These are phyloP conservation scores for Hypoxylon subgilvum DNA, from an alignment of 495 filamentous ascomycete genomes.

Conservation along the genomic window DNA sequence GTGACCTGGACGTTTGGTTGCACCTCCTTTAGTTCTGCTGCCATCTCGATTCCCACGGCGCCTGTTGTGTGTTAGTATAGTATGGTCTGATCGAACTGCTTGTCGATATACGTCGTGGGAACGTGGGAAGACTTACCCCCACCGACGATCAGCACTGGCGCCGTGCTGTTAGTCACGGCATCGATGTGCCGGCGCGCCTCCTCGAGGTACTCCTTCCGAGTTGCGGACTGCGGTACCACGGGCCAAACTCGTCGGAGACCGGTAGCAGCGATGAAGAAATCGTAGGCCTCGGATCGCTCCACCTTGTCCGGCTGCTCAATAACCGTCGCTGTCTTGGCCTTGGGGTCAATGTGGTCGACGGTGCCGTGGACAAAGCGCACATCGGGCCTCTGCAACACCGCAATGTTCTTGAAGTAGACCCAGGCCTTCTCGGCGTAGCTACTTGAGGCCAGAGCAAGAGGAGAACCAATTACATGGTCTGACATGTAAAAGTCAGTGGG, in stretches of 20 bases:
- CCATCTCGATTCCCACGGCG: conserved; percentile 76
- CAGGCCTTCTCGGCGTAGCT: conserved; percentile 64
- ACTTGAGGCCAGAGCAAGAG: conserved; percentile 64
- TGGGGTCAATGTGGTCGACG: conserved; percentile 59
- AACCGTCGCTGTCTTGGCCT: conserved; percentile 57
- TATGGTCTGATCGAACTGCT: neutral
- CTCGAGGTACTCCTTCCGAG: conserved; percentile 59
- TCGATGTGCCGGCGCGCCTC: conserved; percentile 59
- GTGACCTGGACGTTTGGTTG: conserved; percentile 65
- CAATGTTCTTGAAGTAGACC: conserved; percentile 66
- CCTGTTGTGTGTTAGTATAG: conserved; percentile 43
- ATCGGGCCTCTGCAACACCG: conserved; percentile 58
- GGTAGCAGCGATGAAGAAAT: conserved; percentile 67
- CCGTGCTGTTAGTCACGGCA: conserved; percentile 43
- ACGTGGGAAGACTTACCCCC: conserved; percentile 41
- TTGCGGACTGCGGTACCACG: conserved; percentile 63
- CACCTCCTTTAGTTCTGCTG: conserved; percentile 66
- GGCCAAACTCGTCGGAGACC: conserved; percentile 68
- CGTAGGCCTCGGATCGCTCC: conserved; percentile 57
- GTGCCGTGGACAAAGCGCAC: conserved; percentile 64
- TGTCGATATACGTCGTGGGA: neutral
- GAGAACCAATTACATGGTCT: conserved; percentile 69
- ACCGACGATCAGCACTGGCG: conserved; percentile 66
- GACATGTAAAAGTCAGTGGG: too few relatives aligned
- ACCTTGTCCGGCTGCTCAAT: conserved; percentile 34